Evolutionary conservation across 2,329 filamentous ascomycete genomes (phyloP).

Genomic region (Metarhizium album): DNA sequence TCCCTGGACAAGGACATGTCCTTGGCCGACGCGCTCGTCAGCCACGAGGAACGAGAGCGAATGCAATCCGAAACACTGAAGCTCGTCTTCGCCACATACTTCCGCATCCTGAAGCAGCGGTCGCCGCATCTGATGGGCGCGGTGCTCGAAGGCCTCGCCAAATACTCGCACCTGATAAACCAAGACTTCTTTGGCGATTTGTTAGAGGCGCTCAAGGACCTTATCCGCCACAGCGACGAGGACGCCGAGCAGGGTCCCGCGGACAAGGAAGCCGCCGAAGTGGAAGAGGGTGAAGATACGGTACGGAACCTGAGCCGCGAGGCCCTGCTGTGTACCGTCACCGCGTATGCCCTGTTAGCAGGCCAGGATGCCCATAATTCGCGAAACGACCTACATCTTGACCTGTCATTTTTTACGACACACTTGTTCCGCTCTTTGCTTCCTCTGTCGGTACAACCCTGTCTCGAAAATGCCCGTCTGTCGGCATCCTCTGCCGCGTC

Average conservation of each 20-base stretch:
- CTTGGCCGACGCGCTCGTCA: slow-evolving; percentile 81
- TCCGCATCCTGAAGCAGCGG: slow-evolving; percentile 80
- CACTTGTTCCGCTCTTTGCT: slow-evolving; percentile 85
- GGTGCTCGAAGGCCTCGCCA: slow-evolving; percentile 84
- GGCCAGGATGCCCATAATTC: slow-evolving; percentile 88
- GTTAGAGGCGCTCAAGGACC: slow-evolving; percentile 84
- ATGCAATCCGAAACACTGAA: slow-evolving; percentile 96
- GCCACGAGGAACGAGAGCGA: slow-evolving; percentile 82
- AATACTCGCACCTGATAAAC: slow-evolving; percentile 94
- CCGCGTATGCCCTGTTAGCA: slow-evolving; percentile 89
- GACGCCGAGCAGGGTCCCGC: slow-evolving; percentile 35
- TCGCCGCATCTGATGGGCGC: slow-evolving; percentile 87
- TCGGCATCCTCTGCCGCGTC: slow-evolving; percentile 30
- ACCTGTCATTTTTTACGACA: slow-evolving; percentile 89
- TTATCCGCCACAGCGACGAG: slow-evolving; percentile 66
- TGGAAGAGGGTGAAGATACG: slow-evolving; percentile 33
- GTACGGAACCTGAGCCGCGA: slow-evolving; percentile 72
- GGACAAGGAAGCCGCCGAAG: slow-evolving; percentile 26
- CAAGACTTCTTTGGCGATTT: slow-evolving; percentile 98
- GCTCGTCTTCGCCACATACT: slow-evolving; percentile 90
- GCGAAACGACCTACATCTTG: slow-evolving; percentile 70
- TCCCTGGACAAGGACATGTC: slow-evolving; percentile 86
- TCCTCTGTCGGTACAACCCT: slow-evolving; percentile 66
- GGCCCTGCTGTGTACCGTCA: slow-evolving; percentile 86
- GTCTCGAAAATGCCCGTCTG: slow-evolving; percentile 66